phyloP scores from a whole-genome alignment of 225 moss, liverwort and hornwort species.

The Anthoceros angustus region DNA sequence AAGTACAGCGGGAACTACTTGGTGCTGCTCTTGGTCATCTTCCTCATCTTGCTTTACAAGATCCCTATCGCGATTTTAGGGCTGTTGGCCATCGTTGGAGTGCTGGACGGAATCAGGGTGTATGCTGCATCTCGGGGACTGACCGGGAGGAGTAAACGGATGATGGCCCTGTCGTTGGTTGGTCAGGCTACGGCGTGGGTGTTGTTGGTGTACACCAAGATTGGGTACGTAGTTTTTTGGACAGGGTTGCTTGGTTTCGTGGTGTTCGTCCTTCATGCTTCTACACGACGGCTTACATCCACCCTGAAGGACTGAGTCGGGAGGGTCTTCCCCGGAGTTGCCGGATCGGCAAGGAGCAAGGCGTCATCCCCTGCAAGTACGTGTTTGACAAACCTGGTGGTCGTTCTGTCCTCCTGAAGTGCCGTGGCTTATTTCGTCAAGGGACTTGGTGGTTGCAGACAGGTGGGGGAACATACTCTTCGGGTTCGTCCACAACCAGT shows the following conservation, averaged over 20 bases:
- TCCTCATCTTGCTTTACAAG: constrained; percentile 78
- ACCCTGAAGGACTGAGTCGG: no score
- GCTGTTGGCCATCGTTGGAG: constrained; percentile 43
- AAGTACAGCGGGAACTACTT: constrained; percentile 89
- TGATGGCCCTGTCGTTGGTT: constrained; percentile 42
- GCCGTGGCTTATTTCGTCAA: no score
- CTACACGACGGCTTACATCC: constrained; percentile 1
- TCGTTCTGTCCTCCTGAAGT: no score
- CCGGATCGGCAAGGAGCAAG: no score
- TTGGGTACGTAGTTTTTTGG: not conserved
- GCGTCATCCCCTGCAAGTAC: no score
- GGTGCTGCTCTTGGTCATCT: constrained; percentile 47
- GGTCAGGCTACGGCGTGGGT: constrained; percentile 11
- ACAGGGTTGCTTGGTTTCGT: not conserved
- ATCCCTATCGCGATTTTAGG: constrained; percentile 78
- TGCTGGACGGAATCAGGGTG: constrained; percentile 81
- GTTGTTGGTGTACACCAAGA: not conserved
- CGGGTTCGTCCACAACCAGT: no score
- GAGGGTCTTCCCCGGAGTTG: no score
- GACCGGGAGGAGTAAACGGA: constrained; percentile 41
- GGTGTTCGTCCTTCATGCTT: not conserved
- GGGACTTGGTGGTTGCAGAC: no score
- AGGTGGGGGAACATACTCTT: no score
- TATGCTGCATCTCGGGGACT: constrained; percentile 66
- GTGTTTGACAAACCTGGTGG: no score